Conservation (phyloP, 805 yeast genomes). For the Henningerozyma blattae region DNA sequence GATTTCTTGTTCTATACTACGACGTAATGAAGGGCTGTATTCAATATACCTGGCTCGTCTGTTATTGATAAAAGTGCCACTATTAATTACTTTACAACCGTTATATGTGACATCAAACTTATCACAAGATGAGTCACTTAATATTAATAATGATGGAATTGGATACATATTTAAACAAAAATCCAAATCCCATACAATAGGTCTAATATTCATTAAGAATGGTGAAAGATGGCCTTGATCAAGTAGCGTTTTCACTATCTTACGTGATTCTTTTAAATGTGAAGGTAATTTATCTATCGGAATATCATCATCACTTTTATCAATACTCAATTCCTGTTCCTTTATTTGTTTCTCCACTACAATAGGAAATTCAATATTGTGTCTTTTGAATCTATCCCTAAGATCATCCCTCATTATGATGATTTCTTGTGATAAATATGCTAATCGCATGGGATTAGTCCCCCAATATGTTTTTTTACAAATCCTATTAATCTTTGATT, state of each 20-base stretch:
- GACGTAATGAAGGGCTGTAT: constrained; percentile 50
- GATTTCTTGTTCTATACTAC: constrained; percentile 35
- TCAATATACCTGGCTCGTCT: constrained; percentile 57
- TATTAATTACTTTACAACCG: constrained; percentile 70
- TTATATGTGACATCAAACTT: constrained; percentile 65
- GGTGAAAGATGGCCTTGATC: constrained; percentile 89
- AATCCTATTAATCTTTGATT: constrained; percentile 50
- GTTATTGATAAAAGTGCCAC: constrained; percentile 43
- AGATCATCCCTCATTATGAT: constrained; percentile 63
- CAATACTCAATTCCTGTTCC: constrained; percentile 17
- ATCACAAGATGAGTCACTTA: constrained; percentile 66
- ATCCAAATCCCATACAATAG: constrained; percentile 61
- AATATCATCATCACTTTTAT: constrained; percentile 4
- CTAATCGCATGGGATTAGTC: constrained; percentile 70
- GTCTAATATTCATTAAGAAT: constrained; percentile 45
- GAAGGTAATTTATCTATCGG: constrained; percentile 28
- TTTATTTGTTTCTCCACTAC: constrained; percentile 17
- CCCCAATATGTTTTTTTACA: constrained; percentile 44
- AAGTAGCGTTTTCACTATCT: constrained; percentile 64
- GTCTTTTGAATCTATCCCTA: constrained; percentile 56
- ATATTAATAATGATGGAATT: constrained; percentile 50
- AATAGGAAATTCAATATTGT: constrained; percentile 45
- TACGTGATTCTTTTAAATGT: constrained; percentile 47
- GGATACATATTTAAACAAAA: constrained; percentile 63
- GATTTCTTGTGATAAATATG: constrained; percentile 76